These are phyloP conservation scores for Anacardium occidentale DNA, from an alignment of 345 rosid genomes.

Conservation along the genomic window DNA sequence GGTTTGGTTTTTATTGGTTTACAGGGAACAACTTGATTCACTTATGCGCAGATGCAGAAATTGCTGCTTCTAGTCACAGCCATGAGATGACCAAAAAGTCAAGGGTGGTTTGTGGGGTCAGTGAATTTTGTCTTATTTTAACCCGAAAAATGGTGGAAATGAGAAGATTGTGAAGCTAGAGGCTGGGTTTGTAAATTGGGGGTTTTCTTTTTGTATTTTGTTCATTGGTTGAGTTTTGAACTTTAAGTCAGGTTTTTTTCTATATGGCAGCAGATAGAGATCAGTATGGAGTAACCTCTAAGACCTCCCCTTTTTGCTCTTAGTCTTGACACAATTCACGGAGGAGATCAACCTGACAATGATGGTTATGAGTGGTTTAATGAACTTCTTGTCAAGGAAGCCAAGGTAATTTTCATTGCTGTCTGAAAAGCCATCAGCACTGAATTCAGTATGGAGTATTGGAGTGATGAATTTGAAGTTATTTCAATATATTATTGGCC, in stretches of 20 bases:
- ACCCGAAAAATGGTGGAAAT: slow-evolving; percentile 43
- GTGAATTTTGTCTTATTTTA: slow-evolving; percentile 65
- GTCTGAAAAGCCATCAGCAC: slow-evolving; percentile 1
- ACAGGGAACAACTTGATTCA: slow-evolving; percentile 93
- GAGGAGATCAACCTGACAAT: slow-evolving; percentile 31
- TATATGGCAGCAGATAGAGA: slow-evolving; percentile 57
- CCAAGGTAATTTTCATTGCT: slow-evolving; percentile 61
- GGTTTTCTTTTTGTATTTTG: slow-evolving; percentile 14
- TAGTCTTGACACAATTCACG: slow-evolving; percentile 40
- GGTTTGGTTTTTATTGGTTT: slow-evolving; percentile 55
- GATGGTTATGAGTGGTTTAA: slow-evolving; percentile 52
- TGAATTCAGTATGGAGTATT: background rate
- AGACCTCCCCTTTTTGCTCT: slow-evolving; percentile 75
- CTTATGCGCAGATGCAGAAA: slow-evolving; percentile 50
- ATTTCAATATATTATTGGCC: background rate
- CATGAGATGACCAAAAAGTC: slow-evolving; percentile 42
- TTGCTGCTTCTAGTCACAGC: slow-evolving; percentile 27
- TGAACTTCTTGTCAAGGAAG: slow-evolving; percentile 87
- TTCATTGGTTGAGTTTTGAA: slow-evolving; percentile 11
- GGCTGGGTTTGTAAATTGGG: slow-evolving; percentile 57
- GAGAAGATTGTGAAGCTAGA: slow-evolving; percentile 54
- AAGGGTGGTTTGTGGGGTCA: slow-evolving; percentile 70
- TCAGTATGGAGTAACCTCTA: slow-evolving; percentile 89
- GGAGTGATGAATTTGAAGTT: background rate
- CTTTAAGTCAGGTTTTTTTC: slow-evolving; percentile 17